Evolutionary conservation across 352 stramenopile genomes (phyloP), one percentile per base, ranked within the genome.

Genomic region (Phytophthora meadii): DNA sequence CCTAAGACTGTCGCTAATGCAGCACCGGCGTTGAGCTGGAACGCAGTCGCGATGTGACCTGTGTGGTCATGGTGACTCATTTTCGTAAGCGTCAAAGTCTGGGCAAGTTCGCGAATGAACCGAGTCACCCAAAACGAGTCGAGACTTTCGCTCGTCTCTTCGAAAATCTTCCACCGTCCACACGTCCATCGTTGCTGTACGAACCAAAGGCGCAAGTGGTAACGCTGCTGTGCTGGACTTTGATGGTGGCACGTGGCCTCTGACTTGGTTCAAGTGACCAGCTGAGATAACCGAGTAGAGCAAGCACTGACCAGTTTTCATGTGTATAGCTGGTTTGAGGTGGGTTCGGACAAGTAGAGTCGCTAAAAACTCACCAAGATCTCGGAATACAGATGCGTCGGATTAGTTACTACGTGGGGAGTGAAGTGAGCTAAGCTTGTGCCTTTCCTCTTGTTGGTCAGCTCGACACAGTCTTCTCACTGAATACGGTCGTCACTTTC

Each of bases 1-100:
- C 85, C 85, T 5, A 90, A 10, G 3, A 84, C 70, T 1, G 85
- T 92, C 14, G 72, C 77, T 1, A 88, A 46, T 4, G 77, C 82
- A 0, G 85, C 66, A 3, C 61, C 70, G 27, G 62, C 51, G 12
- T 80, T 88, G 28, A 93, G 64, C 24, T 68, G 65, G 60, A 93
- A 61, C 5, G 67, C 71, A 15, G 54, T 52, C 10, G 45, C 54
- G n/a, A 66, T 57, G 28, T 68, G 37, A 15, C 34, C 47, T 8
- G 37, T 30, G 15, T 36, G 8, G n/a, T 44, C 28, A 12, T 39
- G 6, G 1, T 57, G 27, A 8, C 25, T 47, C 60, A 68, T 68
- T 36, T 30, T 45, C 9, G 28, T 32, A 12, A 36, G 30, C 30
- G 30, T 36, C 30, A 36, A 12, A 36, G 30, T 36, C 42, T 10